A percentile compares a stretch with the other conserved stretches of the same genome.
Conservation (phyloP, 2,329 filamentous ascomycete genomes). For the Sphaerulina vaccinii region DNA sequence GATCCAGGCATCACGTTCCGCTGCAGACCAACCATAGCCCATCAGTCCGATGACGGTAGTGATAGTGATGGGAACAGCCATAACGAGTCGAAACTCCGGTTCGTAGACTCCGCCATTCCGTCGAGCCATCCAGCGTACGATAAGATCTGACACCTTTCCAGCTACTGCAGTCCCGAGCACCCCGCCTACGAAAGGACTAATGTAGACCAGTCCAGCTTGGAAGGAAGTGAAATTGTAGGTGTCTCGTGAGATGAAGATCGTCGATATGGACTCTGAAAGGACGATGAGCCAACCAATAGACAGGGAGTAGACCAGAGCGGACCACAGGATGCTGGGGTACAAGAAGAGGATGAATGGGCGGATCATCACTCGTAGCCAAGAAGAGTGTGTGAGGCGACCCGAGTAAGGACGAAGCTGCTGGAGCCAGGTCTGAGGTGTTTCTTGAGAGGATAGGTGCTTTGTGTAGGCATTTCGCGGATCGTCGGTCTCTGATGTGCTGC, state of each 20-base stretch:
- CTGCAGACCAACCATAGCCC: constrained; percentile 92
- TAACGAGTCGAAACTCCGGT: constrained; percentile 86
- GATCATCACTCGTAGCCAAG: constrained; percentile 73
- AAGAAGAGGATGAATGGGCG: constrained; percentile 83
- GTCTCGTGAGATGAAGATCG: constrained; percentile 69
- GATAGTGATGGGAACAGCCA: constrained; percentile 77
- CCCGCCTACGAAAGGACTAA: constrained; percentile 85
- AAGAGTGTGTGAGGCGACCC: constrained; percentile 74
- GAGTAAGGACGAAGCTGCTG: constrained; percentile 76
- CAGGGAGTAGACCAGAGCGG: constrained; percentile 76
- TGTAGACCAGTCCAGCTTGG: constrained; percentile 80
- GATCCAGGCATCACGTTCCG: constrained; percentile 75
- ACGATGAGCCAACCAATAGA: constrained; percentile 96
- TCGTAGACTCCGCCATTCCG: constrained; percentile 93
- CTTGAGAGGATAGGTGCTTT: constrained; percentile 62
- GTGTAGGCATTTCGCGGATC: constrained; percentile 58
- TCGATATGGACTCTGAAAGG: constrained; percentile 79
- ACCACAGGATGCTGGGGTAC: constrained; percentile 90
- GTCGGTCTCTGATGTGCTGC: neutral
- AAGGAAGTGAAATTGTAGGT: constrained; percentile 79
- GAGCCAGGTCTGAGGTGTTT: constrained; percentile 67
- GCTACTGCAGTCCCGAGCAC: constrained; percentile 89
- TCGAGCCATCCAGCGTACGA: constrained; percentile 77
- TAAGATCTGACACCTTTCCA: constrained; percentile 79
- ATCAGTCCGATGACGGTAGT: constrained; percentile 83